Evolutionary conservation across 2,329 filamentous ascomycete genomes (phyloP).

Genomic region (Penicillium decumbens): DNA sequence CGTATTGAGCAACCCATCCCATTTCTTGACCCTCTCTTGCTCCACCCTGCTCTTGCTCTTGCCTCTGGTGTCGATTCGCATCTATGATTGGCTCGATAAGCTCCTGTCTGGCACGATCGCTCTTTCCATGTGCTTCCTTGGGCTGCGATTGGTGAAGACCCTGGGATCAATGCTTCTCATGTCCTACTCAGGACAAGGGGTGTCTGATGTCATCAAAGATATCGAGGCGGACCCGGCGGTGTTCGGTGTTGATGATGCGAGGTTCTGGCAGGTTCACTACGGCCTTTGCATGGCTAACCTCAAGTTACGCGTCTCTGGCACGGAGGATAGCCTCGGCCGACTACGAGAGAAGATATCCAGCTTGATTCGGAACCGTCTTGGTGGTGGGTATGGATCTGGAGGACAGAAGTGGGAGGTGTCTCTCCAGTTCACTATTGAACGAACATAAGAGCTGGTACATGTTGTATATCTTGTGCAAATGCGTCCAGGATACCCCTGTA

Average conservation of each 20-base stretch:
- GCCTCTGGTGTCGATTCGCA: conserved; percentile 72
- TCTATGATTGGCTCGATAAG: conserved; percentile 79
- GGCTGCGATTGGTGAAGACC: conserved; percentile 74
- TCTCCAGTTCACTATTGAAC: conserved; percentile 65
- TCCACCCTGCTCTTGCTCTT: conserved; percentile 74
- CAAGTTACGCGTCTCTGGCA: conserved; percentile 67
- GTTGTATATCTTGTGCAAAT: not conserved
- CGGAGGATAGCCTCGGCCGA: conserved; percentile 67
- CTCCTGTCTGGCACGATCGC: conserved; percentile 77
- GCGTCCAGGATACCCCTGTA: conserved; percentile 9
- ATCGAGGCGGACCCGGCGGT: conserved; percentile 77
- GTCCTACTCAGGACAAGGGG: conserved; percentile 65
- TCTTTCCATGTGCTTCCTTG: conserved; percentile 80
- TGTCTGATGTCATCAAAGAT: conserved; percentile 73
- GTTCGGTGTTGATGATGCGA: conserved; percentile 75
- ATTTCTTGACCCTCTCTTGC: conserved; percentile 88
- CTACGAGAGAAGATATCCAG: conserved; percentile 71
- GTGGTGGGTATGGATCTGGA: conserved; percentile 76
- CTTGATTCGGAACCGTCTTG: conserved; percentile 77
- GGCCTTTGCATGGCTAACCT: conserved; percentile 93
- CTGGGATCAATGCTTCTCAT: conserved; percentile 94
- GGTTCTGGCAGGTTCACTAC: conserved; percentile 99
- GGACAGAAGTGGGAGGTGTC: conserved; percentile 91
- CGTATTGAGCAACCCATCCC: conserved; percentile 88
- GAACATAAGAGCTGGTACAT: conserved; percentile 11